Conservation (phyloP, 208 protist species). For the Acanthamoeba sp. region DNA sequence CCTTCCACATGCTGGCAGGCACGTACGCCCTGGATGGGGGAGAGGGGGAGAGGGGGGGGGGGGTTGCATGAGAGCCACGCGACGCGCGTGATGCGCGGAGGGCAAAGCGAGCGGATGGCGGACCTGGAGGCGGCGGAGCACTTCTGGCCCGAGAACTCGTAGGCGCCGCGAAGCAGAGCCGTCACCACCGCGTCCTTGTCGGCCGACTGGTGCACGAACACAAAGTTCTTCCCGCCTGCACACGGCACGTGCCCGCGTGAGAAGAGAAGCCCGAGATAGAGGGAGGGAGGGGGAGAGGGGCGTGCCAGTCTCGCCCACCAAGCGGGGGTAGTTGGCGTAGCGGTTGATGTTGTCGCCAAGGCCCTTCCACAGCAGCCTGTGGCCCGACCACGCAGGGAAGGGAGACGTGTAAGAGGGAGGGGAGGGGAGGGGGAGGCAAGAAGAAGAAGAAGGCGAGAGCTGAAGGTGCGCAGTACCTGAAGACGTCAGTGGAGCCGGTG, state of each 20-base stretch:
- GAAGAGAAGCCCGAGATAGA: not conserved
- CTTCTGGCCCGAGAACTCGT: constrained; percentile 98
- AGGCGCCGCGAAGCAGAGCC: constrained; percentile 94
- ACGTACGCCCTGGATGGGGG: constrained; percentile 93
- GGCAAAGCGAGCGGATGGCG: not conserved
- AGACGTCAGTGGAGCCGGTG: constrained; percentile 95
- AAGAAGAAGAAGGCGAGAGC: too few relatives aligned
- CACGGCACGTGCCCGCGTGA: not conserved
- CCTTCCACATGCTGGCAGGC: constrained; percentile 94
- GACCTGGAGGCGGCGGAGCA: constrained; percentile 91
- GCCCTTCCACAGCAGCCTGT: constrained; percentile 93
- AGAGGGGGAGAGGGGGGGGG: too few relatives aligned
- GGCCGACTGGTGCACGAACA: constrained; percentile 94
- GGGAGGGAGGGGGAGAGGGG: not conserved
- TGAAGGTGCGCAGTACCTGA: not conserved
- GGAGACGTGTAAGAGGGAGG: too few relatives aligned
- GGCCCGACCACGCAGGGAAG: too few relatives aligned
- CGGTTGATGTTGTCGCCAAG: constrained; percentile 92
- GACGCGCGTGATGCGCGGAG: too few relatives aligned
- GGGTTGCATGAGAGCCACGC: too few relatives aligned
- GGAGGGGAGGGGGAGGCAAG: too few relatives aligned
- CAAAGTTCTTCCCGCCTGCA: constrained; percentile 96
- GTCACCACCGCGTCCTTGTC: constrained; percentile 93
- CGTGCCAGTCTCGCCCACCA: constrained; percentile 96
- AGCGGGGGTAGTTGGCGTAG: constrained; percentile 93